Base-by-base conservation (phyloP, 2,329 filamentous ascomycete genomes). In the Microcyclospora pomicola region DNA sequence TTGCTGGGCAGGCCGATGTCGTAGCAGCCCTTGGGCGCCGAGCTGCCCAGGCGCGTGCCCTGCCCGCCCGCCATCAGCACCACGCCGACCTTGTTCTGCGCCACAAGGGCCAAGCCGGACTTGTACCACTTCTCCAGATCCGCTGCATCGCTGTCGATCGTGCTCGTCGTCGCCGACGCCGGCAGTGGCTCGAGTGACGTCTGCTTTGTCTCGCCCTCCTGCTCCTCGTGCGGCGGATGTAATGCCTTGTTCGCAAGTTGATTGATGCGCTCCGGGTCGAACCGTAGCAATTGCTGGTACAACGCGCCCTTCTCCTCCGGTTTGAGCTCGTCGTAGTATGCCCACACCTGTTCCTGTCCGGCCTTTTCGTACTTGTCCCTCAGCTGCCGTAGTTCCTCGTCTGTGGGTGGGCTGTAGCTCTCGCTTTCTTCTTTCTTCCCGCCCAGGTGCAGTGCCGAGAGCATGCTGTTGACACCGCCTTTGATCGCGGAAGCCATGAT, bases 51-150 rank as follows among this genome's bases (percentile, higher is more conserved):
- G 45, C 91, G 76, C 44, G 91, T 98, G 47, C 91, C 91, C 67
- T 98, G 91, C 27, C 91, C 91, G 58, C 91, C 91, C 41, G 91
- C 91, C 83, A 98, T 92, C 54, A 98, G 74, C 36, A 98, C 85
- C 13, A 98, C 91, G 27, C 77, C 79, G 34, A 82, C 79, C 56
- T 78, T 74, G 63, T 80, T 80, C 48, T 76, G 65, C 6, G 76
- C 71, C 46, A 82, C 77, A 52, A 77, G 59, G 51, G 75, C 67
- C 45, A 84, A 59, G 33, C 80, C 80, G 32, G 66, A 69, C 45
- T 81, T 67, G 62, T 94, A 91, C 87, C 88, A 98, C 60, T 72
- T 73, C 49, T 83, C 68, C 45, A 95, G 72, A 57, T 93, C 80
- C 42, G 77, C 73, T 36, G 77, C 61, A 52, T 82, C 75, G 43